phyloP scores from a whole-genome alignment of 306 rosid genomes.

The Quercus rubra region DNA sequence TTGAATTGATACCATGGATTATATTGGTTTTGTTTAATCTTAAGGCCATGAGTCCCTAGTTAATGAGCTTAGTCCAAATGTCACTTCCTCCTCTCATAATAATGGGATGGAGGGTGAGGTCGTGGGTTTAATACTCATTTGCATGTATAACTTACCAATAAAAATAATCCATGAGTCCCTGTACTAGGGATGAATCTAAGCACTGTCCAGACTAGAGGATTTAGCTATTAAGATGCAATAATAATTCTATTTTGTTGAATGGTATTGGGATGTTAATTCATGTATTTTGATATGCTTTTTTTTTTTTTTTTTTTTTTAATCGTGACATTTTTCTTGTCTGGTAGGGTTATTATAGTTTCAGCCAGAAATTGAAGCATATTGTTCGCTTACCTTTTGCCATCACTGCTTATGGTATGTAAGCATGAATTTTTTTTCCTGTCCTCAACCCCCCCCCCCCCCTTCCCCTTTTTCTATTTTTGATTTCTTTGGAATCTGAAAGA shows the following conservation, averaged over 20 bases:
- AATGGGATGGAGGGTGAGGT: no score
- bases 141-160: no score
- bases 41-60: background rate
- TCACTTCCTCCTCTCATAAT: no score
- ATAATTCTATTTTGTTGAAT: constrained; percentile 6
- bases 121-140: no score
- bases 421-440: background rate
- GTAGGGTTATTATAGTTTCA: constrained; percentile 98
- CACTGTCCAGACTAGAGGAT: background rate
- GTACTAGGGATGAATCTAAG: background rate
- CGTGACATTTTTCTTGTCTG: background rate
- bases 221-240: constrained; percentile 5
- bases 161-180: background rate
- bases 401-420: constrained; percentile 79
- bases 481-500: background rate
- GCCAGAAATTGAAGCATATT: constrained; percentile 97
- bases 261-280: constrained; percentile 5
- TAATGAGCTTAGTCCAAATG: no score
- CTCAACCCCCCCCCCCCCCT: no score
- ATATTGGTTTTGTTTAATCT: background rate
- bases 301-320: background rate
- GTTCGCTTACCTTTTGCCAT: constrained; percentile 91
- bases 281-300: background rate
- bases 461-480: no score
- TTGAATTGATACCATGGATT: background rate